These are phyloP conservation scores for Thymus quinquecostatus DNA, from an alignment of 257 asterid genomes.

Conservation along the genomic window DNA sequence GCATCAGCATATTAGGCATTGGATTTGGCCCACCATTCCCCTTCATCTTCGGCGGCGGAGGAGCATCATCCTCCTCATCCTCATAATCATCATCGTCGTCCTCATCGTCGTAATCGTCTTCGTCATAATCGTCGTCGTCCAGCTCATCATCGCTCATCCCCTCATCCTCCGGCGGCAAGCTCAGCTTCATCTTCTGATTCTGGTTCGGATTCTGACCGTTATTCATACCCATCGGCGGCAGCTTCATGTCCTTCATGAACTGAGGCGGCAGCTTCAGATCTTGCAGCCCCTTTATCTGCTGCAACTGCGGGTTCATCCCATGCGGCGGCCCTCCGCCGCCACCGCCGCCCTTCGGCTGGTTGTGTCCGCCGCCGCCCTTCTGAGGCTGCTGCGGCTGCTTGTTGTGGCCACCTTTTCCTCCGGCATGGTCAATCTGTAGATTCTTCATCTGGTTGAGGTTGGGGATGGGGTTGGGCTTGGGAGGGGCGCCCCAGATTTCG, in stretches of 20 bases:
- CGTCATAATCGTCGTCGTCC: conserved; percentile 15
- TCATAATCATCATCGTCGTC: conserved; percentile 33
- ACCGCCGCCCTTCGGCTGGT: conserved; percentile 38
- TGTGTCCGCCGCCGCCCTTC: conserved; percentile 43
- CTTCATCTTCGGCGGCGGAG: conserved; percentile 45
- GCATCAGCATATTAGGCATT: conserved; percentile 50
- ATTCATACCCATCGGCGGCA: conserved; percentile 4
- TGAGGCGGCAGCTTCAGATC: conserved; percentile 64
- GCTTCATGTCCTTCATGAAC: conserved; percentile 49
- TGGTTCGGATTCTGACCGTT: conserved; percentile 38
- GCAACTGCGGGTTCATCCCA: conserved; percentile 37
- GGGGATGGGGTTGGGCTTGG: conserved; percentile 45
- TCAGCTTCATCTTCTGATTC: conserved; percentile 16
- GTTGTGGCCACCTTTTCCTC: conserved; percentile 53
- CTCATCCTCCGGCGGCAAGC: conserved; percentile 57
- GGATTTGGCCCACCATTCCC: conserved; percentile 28
- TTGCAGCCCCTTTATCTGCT: conserved; percentile 54
- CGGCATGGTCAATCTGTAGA: conserved; percentile 54
- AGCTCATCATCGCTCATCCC: conserved; percentile 47
- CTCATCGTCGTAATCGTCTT: conserved; percentile 34
- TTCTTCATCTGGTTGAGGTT: conserved; percentile 58
- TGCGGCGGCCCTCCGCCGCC: neutral
- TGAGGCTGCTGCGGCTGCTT: conserved; percentile 43
- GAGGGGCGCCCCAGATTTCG: conserved; percentile 75
- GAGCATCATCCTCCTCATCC: conserved; percentile 55